Evolutionary conservation across 116 monocot species (phyloP).

Genomic region (Trichopus zeylanicus): DNA sequence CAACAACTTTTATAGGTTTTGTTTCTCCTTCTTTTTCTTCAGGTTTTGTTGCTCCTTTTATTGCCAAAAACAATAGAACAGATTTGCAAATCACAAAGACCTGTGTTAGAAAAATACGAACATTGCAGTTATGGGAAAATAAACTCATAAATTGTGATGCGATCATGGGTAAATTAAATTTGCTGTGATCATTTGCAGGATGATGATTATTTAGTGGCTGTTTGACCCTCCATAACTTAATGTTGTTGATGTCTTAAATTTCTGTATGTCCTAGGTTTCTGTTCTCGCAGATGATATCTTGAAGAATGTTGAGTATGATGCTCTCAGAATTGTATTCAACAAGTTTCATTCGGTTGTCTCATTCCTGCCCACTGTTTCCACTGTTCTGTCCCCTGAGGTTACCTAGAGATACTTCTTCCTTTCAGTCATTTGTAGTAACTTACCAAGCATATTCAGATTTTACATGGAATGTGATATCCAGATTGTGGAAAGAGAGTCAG

Average conservation of each 20-base stretch:
- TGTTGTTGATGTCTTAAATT: background rate
- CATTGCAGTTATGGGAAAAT: no score
- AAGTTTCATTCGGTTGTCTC: constrained; percentile 75
- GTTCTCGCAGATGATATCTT: constrained; percentile 93
- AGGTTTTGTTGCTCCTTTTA: no score
- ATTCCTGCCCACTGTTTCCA: constrained; percentile 71
- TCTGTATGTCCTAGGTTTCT: constrained; percentile 52
- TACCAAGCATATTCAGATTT: background rate
- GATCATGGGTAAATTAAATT: no score
- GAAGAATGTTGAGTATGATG: constrained; percentile 89
- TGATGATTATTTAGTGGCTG: background rate
- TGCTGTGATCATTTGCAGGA: no score
- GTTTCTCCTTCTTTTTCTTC: no score
- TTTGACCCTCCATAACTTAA: background rate
- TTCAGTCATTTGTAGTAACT: background rate
- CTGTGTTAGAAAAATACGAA: no score
- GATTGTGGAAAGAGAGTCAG: constrained; percentile 76
- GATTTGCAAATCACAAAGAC: no score
- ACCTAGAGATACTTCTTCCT: constrained; percentile 3
- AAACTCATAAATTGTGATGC: no score
- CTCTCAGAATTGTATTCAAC: constrained; percentile 69
- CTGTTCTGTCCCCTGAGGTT: constrained; percentile 91
- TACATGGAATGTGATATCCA: constrained; percentile 11
- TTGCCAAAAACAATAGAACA: no score
- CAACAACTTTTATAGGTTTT: no score